Base-by-base conservation (phyloP, 2,329 filamentous ascomycete genomes). In the Colletotrichum sidae region DNA sequence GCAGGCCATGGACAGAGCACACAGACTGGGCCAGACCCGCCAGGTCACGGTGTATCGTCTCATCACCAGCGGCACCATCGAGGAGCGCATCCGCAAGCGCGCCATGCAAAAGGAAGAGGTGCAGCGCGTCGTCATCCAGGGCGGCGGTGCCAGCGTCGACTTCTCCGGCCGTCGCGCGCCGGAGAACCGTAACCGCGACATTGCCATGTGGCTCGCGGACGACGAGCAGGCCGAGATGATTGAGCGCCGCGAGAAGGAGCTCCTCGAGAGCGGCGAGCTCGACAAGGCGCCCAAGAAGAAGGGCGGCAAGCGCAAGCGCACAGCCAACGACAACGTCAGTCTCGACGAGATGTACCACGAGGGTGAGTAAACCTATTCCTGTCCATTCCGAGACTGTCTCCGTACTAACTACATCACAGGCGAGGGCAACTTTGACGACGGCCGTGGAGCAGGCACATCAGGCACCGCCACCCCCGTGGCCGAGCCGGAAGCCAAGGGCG, bases 291-390 rank as follows among this genome's bases (percentile, higher is more conserved):
- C 37, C 34, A 89, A 87, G 79, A 88, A 86, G 63, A 86, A 85
- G 42, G 79, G 80, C 17, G 83, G 79, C 69, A 88, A 88, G 76
- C 79, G 84, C 64, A 88, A 88, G 77, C 81, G 83, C 67, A 81
- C 80, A 46, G 83, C 82, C 65, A 78, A 78, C n/a, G 72, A 70
- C 6, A 74, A 72, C 49, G 86, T 87, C 72, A 95, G 91, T 73
- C 81, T 98, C 78, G 96, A 98, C 77, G 95, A 97, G 75, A 94
- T 99, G 92, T 99, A 99, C 81, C 96, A 99, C 77, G 96, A 99
- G 86, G 96, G 96, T 97, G 78, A 89, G 92, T 81, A 5, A 25
- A 25, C 59, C 34, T 55, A 11, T 38, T 2, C n/a, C 2, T 4
- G 0, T 3, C 34, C 13, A 2, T 9, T 15, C 11, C n/a, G 44